Base-by-base conservation (phyloP, 1,284 basidiomycete genomes). In the Omphalotus olearius region DNA sequence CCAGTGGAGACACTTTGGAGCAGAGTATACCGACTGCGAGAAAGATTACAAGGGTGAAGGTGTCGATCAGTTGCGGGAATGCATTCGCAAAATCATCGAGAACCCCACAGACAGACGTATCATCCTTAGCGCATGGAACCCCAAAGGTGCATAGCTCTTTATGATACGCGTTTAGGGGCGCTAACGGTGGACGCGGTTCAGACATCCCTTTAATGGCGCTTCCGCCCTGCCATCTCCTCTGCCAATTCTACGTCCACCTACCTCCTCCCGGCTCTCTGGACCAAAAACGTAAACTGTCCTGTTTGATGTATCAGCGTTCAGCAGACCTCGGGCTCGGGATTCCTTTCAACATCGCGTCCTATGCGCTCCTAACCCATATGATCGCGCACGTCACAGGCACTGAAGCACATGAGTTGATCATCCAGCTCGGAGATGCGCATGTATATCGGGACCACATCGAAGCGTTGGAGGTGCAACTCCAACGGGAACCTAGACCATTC, bases 261-360 rank as follows among this genome's bases (percentile, higher is more conserved):
- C 86, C 92, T 0, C 62, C 73, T 2, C 59, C 64, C 30, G 60
- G 72, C 11, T 70, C 80, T 6, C 68, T 73, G n/a, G 66, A 66
- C 1, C 64, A 70, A 4, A 85, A 83, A 57, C 88, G 88, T 1
- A 82, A 81, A 57, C 84, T 99, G 35, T 93, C 89, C 13, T 98
- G 95, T 67, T 79, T 98, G 48, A 97, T 99, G 93, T 98, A 91
- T 73, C 96, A 99, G 67, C 91, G 97, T 40, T 98, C 94, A 5
- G 96, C 95, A 41, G 96, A 99, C 65, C 80, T 98, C 6, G 96
- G 96, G 0, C 88, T 99, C 36, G 96, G 96, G 2, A 91, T 98
- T 47, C 96, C 96, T 0, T 99, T 99, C 81, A 99, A 99, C 72
- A 98, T 99, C 69, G 96, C 96, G 7, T 96, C 93, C 1, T 99